Evolutionary conservation across 108 stramenopile species (phyloP).

Genomic region (Discostella stelligeroides): DNA sequence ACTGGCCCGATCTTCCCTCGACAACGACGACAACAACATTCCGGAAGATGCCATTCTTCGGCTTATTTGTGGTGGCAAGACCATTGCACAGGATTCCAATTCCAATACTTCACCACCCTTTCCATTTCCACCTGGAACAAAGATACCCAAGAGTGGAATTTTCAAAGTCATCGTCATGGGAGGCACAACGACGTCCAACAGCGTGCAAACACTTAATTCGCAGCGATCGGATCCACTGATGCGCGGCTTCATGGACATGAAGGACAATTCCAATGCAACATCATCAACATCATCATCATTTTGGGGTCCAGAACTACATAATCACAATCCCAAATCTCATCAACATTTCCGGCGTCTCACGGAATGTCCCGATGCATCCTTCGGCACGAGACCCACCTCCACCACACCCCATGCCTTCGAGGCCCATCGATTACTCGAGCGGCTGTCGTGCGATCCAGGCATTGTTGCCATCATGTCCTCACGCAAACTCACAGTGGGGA

Average conservation of each 20-base stretch:
- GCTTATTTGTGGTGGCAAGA: constrained; percentile 24
- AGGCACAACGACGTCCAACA: constrained; percentile 11
- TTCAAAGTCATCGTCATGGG: constrained; percentile 72
- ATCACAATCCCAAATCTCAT: constrained; percentile 18
- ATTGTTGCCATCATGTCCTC: constrained; percentile 62
- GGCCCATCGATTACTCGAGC: constrained; percentile 62
- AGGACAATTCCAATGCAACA: neutral
- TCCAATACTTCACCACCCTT: neutral
- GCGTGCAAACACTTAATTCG: constrained; percentile 46
- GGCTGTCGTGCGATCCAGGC: constrained; percentile 72
- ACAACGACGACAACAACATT: neutral
- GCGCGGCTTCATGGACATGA: constrained; percentile 66
- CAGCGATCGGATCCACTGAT: constrained; percentile 73
- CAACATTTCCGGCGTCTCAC: constrained; percentile 71
- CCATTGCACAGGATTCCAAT: constrained; percentile 11
- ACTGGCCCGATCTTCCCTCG: constrained; percentile 21
- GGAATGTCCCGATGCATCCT: constrained; percentile 63
- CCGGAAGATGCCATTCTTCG: constrained; percentile 10
- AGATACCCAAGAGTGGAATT: constrained; percentile 26
- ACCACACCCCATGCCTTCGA: constrained; percentile 72
- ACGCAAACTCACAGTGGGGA: constrained; percentile 70
- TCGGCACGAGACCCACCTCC: constrained; percentile 61
- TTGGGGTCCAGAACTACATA: constrained; percentile 31
- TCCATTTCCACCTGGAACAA: constrained; percentile 33
- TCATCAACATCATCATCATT: neutral